phyloP scores from a whole-genome alignment of 768 basidiomycete genomes.

The Boletus tylopilopsis region DNA sequence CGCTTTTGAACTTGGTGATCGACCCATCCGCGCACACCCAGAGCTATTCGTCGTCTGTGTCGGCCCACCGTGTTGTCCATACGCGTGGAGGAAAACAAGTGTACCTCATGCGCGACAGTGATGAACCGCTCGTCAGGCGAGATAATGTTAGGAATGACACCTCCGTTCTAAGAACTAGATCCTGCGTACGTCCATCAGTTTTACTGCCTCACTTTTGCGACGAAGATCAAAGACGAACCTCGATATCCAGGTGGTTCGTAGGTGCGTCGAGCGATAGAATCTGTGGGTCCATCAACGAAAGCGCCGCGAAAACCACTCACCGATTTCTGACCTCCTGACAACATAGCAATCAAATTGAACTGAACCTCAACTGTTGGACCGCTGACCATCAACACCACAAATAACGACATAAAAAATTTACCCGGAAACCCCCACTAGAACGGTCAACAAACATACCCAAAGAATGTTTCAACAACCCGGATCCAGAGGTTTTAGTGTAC shows the following conservation, averaged over 20 bases:
- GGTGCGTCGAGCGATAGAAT: conserved; percentile 95
- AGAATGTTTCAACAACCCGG: too few relatives aligned
- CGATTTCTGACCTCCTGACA: conserved; percentile 95
- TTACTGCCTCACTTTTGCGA: too few relatives aligned
- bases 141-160: conserved; percentile 88
- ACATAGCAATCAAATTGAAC: conserved; percentile 84
- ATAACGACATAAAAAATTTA: too few relatives aligned
- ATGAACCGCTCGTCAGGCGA: conserved; percentile 97
- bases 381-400: too few relatives aligned
- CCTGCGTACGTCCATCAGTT: conserved; percentile 44
- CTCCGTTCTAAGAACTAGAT: conserved; percentile 86
- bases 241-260: conserved; percentile 95
- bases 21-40: conserved; percentile 91
- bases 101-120: conserved; percentile 82
- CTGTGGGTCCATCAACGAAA: conserved; percentile 87
- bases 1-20: conserved; percentile 80
- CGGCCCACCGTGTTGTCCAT: conserved; percentile 3
- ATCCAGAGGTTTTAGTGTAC: too few relatives aligned
- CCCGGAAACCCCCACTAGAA: too few relatives aligned
- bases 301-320: conserved; percentile 88
- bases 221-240: conserved; percentile 43
- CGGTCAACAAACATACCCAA: too few relatives aligned
- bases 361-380: too few relatives aligned
- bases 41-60: conserved; percentile 44
- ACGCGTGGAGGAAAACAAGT: neutral